A percentile compares a stretch with the other conserved stretches of the same genome.
phyloP scores from a whole-genome alignment of 306 rosid genomes.

The Luffa aegyptiaca region DNA sequence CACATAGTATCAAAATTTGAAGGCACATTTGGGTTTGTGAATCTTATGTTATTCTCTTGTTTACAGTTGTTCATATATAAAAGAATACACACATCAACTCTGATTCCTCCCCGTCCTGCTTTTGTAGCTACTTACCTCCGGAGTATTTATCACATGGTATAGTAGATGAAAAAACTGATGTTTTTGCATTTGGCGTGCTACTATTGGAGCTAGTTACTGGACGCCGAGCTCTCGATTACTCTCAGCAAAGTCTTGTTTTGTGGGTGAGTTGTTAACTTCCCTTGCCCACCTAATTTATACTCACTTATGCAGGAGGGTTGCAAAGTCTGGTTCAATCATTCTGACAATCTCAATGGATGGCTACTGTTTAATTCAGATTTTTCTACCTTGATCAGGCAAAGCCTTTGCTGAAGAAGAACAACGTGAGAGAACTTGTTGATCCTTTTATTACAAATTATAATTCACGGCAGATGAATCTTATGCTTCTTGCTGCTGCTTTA shows the following conservation, averaged over 20 bases:
- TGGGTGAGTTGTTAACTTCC: constrained; percentile 44
- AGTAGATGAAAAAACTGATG: constrained; percentile 93
- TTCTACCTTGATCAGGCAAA: constrained; percentile 45
- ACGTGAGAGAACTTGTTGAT: constrained; percentile 47
- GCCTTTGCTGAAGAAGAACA: constrained; percentile 71
- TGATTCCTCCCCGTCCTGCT: background rate
- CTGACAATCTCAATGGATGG: background rate
- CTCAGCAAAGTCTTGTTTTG: constrained; percentile 88
- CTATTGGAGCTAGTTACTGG: constrained; percentile 83
- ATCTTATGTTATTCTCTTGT: constrained; percentile 10
- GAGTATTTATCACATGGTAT: constrained; percentile 87
- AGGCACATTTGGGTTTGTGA: constrained; percentile 92
- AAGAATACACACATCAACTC: background rate
- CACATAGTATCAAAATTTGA: constrained; percentile 74
- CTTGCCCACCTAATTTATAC: background rate
- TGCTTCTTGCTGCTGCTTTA: constrained; percentile 66
- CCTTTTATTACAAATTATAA: constrained; percentile 46
- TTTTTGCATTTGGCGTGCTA: constrained; percentile 83
- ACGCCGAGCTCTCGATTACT: constrained; percentile 87
- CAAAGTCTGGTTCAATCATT: background rate
- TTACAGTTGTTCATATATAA: background rate
- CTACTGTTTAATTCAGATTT: background rate
- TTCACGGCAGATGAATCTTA: constrained; percentile 41
- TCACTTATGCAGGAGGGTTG: background rate
- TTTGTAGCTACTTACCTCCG: constrained; percentile 78